These are phyloP conservation scores for Syncephalastrum sp. DNA, from an alignment of 371 early-diverging fungal genomes.

Conservation along the genomic window DNA sequence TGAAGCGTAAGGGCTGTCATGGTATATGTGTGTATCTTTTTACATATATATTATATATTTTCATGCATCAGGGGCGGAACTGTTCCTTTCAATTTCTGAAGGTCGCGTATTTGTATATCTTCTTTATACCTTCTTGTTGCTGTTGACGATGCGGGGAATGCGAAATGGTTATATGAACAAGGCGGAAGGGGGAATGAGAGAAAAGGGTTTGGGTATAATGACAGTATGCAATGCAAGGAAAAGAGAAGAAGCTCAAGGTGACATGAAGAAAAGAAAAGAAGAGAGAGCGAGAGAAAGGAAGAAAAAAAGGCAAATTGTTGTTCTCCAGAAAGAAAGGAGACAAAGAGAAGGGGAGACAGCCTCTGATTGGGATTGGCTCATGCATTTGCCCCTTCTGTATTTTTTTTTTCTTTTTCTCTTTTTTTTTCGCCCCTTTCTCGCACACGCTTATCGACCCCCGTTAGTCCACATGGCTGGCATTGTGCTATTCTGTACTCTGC, in stretches of 20 bases:
- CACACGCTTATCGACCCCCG: neutral
- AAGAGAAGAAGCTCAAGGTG: neutral
- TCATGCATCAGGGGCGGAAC: conserved; percentile 1
- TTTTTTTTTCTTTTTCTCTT: conserved; percentile 6
- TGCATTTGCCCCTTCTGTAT: neutral
- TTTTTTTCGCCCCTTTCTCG: neutral
- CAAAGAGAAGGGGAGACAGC: neutral
- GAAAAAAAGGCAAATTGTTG: conserved; percentile 9
- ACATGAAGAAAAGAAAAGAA: conserved; percentile 4
- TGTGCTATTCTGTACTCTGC: neutral
- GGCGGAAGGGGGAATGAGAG: conserved; percentile 2
- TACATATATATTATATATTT: neutral
- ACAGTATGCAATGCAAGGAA: conserved; percentile 2
- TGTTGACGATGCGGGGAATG: conserved; percentile 1
- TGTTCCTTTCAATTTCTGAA: conserved; percentile 3
- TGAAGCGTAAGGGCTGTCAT: conserved; percentile 9
- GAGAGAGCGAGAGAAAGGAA: conserved; percentile 8
- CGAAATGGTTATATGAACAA: conserved; percentile 1
- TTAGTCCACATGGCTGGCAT: too few species aligned
- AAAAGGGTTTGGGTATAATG: neutral
- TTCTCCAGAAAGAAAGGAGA: conserved; percentile 1
- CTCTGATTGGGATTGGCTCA: conserved; percentile 7
- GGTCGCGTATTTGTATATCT: neutral
- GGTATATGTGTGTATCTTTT: neutral
- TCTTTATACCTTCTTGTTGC: neutral